phyloP scores from a whole-genome alignment of 2,329 filamentous ascomycete genomes.

The Botrytis elliptica region DNA sequence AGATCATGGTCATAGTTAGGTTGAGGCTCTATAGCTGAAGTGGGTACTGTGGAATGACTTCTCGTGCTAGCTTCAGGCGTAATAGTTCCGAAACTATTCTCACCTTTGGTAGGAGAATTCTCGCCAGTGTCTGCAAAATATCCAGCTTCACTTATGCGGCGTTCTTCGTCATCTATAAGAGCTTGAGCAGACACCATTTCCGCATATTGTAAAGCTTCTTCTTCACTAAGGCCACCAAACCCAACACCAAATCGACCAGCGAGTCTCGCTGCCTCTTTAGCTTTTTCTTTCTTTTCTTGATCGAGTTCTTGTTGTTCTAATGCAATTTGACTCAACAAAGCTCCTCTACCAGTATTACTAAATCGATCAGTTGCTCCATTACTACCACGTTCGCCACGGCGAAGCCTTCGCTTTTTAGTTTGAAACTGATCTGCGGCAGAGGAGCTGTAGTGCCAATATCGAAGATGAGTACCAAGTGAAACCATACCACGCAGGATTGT shows the following conservation, averaged over 20 bases:
- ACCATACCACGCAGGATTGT: slow-evolving; percentile 83
- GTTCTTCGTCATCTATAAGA: slow-evolving; percentile 56
- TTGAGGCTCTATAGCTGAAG: slow-evolving; percentile 41
- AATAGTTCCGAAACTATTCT: slow-evolving; percentile 44
- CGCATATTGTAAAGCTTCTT: slow-evolving; percentile 63
- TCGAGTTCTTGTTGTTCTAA: slow-evolving; percentile 82
- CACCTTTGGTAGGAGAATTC: slow-evolving; percentile 36
- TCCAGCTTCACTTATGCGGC: slow-evolving; percentile 51
- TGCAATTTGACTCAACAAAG: slow-evolving; percentile 77
- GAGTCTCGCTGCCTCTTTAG: slow-evolving; percentile 67
- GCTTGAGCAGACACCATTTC: slow-evolving; percentile 65
- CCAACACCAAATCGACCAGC: slow-evolving; percentile 82
- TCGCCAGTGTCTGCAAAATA: slow-evolving; percentile 51
- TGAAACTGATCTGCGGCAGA: slow-evolving; percentile 68
- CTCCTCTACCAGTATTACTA: slow-evolving; percentile 62
- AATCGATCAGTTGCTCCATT: slow-evolving; percentile 58
- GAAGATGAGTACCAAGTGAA: slow-evolving; percentile 80
- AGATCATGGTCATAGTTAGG: slow-evolving; percentile 58
- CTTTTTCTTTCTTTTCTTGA: slow-evolving; percentile 64
- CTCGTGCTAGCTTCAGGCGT: slow-evolving; percentile 56
- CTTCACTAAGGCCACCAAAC: slow-evolving; percentile 63
- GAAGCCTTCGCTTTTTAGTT: slow-evolving; percentile 74
- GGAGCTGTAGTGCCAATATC: slow-evolving; percentile 95
- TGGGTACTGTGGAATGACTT: slow-evolving; percentile 38
- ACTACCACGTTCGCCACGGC: slow-evolving; percentile 59